Conservation (phyloP, 495 filamentous ascomycete species). For the Lineolata rhizophorae region DNA sequence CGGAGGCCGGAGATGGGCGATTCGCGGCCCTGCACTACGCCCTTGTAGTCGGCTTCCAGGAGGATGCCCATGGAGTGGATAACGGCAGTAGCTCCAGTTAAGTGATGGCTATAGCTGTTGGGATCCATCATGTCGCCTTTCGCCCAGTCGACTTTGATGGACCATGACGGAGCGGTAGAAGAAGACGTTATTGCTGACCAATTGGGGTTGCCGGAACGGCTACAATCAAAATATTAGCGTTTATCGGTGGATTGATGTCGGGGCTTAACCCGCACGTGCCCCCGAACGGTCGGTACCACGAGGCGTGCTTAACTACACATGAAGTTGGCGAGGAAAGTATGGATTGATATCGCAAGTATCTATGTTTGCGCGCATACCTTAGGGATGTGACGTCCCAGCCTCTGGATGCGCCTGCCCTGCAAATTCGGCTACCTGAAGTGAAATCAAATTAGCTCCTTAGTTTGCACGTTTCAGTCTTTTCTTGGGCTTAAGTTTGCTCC, state of each 20-base stretch:
- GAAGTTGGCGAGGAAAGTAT: not conserved
- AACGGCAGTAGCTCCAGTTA: slow-evolving; percentile 57
- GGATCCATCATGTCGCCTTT: slow-evolving; percentile 73
- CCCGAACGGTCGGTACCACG: no score
- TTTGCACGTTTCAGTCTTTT: no score
- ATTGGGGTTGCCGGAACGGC: slow-evolving; percentile 69
- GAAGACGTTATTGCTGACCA: slow-evolving; percentile 68
- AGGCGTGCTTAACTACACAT: no score
- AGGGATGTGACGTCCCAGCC: slow-evolving; percentile 82
- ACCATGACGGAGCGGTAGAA: slow-evolving; percentile 52
- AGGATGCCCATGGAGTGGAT: slow-evolving; percentile 90
- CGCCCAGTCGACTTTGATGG: slow-evolving; percentile 62
- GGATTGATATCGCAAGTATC: not conserved
- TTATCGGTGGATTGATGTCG: no score
- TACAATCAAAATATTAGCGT: no score
- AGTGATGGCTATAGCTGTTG: slow-evolving; percentile 44
- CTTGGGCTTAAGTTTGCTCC: no score
- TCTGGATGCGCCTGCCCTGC: slow-evolving; percentile 58
- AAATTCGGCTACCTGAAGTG: slow-evolving; percentile 54
- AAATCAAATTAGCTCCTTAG: no score
- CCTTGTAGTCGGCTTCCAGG: slow-evolving; percentile 96
- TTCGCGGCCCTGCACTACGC: slow-evolving; percentile 61
- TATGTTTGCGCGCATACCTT: slow-evolving; percentile 31
- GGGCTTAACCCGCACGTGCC: no score
- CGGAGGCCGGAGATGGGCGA: slow-evolving; percentile 50